Evolutionary conservation across 1,284 basidiomycete species (phyloP).

Genomic region (Ustilago loliicola): DNA sequence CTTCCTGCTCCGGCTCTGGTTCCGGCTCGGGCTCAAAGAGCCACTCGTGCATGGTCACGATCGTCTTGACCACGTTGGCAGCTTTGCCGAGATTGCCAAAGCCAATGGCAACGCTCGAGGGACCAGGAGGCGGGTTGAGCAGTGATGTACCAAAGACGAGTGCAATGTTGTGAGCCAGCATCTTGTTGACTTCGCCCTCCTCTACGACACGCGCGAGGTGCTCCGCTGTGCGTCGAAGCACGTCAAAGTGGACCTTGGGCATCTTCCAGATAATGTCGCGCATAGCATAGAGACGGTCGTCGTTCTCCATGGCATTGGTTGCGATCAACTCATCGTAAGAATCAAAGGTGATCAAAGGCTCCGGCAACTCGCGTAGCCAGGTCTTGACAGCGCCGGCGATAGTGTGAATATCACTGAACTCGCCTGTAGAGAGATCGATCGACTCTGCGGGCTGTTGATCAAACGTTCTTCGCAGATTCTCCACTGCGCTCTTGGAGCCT

Average conservation of each 20-base stretch:
- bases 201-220: constrained; percentile 65
- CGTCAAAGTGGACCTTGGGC: constrained; percentile 64
- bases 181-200: constrained; percentile 63
- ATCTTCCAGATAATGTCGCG: constrained; percentile 65
- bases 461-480: constrained; percentile 57
- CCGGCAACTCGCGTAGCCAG: constrained; percentile 69
- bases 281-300: constrained; percentile 64
- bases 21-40: constrained; percentile 66
- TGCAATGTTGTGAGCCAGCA: constrained; percentile 69
- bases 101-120: constrained; percentile 53
- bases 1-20: constrained; percentile 35
- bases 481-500: constrained; percentile 64
- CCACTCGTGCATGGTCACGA: constrained; percentile 67
- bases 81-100: constrained; percentile 68
- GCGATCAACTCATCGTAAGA: constrained; percentile 65
- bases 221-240: constrained; percentile 61
- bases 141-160: constrained; percentile 69
- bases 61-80: constrained; percentile 69
- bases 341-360: constrained; percentile 67
- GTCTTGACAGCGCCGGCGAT: constrained; percentile 67
- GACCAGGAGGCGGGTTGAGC: constrained; percentile 64
- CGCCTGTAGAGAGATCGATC: constrained; percentile 56
- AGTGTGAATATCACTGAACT: constrained; percentile 67
- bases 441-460: constrained; percentile 55
- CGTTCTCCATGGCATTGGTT: constrained; percentile 65